phyloP scores from a whole-genome alignment of 2,329 filamentous ascomycete genomes.

The Alternaria sp. region DNA sequence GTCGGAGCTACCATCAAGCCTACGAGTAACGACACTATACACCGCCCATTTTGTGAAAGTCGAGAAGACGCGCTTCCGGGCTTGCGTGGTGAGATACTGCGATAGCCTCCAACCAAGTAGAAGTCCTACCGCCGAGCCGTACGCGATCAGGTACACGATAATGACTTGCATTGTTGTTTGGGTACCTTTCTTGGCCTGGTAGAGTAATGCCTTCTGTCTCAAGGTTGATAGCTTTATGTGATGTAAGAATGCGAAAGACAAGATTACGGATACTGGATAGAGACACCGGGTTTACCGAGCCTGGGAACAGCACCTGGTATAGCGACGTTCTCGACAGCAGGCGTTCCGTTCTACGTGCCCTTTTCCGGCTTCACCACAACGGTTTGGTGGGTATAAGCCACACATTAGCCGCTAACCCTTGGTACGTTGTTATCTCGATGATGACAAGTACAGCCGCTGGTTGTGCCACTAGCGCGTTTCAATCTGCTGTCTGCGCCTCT shows the following conservation, averaged over 20 bases:
- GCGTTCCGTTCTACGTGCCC: not conserved
- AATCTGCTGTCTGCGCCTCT: not conserved
- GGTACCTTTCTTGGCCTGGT: not conserved
- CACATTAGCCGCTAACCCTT: not conserved
- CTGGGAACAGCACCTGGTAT: no score
- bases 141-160: not conserved
- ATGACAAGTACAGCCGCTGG: not conserved
- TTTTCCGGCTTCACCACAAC: not conserved
- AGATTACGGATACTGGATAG: no score
- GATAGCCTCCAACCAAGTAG: conserved; percentile 4
- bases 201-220: not conserved
- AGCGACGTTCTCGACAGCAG: no score
- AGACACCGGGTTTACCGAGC: no score
- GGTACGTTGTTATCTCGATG: no score
- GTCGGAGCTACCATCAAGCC: not conserved
- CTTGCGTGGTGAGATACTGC: not conserved
- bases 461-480: not conserved
- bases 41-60: not conserved
- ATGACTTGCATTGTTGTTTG: not conserved
- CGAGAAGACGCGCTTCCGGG: not conserved
- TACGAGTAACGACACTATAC: not conserved
- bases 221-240: not conserved
- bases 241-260: not conserved
- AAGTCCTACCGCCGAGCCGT: not conserved
- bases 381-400: not conserved